Base-by-base conservation (phyloP, 805 yeast genomes). In the Ogataea minuta region DNA sequence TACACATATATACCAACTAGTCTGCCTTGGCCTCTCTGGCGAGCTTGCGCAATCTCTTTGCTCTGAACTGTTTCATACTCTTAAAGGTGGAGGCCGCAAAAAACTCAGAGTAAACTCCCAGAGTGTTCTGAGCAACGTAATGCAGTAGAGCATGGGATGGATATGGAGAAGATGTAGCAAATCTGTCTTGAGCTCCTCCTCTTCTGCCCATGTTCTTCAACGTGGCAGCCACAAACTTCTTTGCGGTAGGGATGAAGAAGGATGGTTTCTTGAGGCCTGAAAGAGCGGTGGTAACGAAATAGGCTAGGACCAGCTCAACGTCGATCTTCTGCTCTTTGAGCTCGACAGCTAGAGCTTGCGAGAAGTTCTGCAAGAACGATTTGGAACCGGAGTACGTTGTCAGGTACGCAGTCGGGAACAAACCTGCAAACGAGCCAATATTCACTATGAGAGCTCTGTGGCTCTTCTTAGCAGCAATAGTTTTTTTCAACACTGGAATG, bases 341-440 rank as follows among this genome's bases (percentile, higher is more conserved):
- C 64, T 93, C 99, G 24, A 90, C 89, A 12, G 96, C 84, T 50
- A 93, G 71, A 1, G 96, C 89, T 36, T 76, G 68, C 34, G 93
- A 85, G 98, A 99, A 93, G 43, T 80, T 77, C 67, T 93, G 97
- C 59, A 93, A 72, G 63, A 93, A 93, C 6, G 95, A 88, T 69
- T 93, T 93, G 32, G 97, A 88, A 16, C 99, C 99, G 13, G 97
- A 84, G 68, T 93, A 93, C 9, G 90, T 84, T 13, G 98, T 95
- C 53, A 93, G 74, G 52, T 79, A 73, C 15, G 99, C 98, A 9
- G 96, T 82, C 40, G 99, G 98, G 32, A 87, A 71, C 51, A 90
- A 72, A 3, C 98, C 99, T 38, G 96, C 95, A 59, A 93, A 91
- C 4, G 98, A 91, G 31, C 98, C 97, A 96, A 93, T 87, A 21